Conservation (phyloP, 345 rosid genomes). For the Gossypium arboreum region DNA sequence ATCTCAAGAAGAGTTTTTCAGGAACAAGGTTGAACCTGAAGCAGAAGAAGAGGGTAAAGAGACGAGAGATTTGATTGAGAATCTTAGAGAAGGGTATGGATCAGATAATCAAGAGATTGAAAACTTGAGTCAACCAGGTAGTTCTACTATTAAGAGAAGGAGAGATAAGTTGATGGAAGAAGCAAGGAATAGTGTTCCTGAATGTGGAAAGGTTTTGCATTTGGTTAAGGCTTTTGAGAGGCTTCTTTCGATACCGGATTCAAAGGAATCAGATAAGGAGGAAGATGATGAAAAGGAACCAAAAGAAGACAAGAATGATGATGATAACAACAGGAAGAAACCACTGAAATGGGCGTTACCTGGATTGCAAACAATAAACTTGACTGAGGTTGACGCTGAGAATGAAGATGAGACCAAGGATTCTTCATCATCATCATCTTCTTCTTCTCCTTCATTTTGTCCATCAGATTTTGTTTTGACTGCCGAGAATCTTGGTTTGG, state of each 20-base stretch:
- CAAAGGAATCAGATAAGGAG: constrained; percentile 28
- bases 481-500: constrained; percentile 55
- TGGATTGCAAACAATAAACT: constrained; percentile 53
- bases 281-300: constrained; percentile 33
- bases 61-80: constrained; percentile 27
- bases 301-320: constrained; percentile 14
- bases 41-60: constrained; percentile 22
- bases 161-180: constrained; percentile 70
- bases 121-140: constrained; percentile 21
- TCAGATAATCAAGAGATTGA: constrained; percentile 19
- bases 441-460: constrained; percentile 29
- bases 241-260: constrained; percentile 38
- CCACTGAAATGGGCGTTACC: constrained; percentile 71
- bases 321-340: constrained; percentile 30
- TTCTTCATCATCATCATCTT: constrained; percentile 5
- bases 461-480: constrained; percentile 49
- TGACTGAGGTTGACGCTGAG: constrained; percentile 21
- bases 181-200: constrained; percentile 61
- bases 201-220: constrained; percentile 72
- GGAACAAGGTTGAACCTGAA: constrained; percentile 22
- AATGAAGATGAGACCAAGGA: constrained; percentile 6
- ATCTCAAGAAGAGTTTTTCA: constrained; percentile 82
- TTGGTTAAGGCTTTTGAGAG: constrained; percentile 80
- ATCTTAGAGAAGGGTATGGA: constrained; percentile 22
- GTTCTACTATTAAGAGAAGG: constrained; percentile 64